Conservation (phyloP, 2,329 filamentous ascomycete genomes). For the Fusarium humuli region DNA sequence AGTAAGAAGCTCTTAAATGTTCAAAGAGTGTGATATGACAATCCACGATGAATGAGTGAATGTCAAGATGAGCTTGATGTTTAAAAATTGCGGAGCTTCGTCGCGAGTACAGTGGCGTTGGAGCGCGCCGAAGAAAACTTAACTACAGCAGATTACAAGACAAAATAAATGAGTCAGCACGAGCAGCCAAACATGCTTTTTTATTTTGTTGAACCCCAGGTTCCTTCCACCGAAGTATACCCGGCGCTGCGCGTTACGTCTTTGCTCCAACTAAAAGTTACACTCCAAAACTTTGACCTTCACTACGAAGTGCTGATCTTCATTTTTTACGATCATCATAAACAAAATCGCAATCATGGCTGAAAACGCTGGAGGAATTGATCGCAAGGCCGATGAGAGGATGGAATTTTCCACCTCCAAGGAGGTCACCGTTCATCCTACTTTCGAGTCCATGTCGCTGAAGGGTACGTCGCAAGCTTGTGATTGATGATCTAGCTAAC, state of each 20-base stretch:
- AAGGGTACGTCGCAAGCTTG: conserved; percentile 68
- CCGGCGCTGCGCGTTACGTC: conserved; percentile 42
- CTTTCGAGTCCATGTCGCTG: conserved; percentile 94
- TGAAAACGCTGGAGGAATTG: conserved; percentile 79
- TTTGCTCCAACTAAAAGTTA: conserved; percentile 27
- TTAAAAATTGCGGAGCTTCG: conserved; percentile 46
- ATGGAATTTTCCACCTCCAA: conserved; percentile 99
- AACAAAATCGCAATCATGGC: conserved; percentile 73
- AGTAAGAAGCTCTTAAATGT: not conserved
- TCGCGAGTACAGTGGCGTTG: conserved; percentile 46
- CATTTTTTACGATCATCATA: not conserved
- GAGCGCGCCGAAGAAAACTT: conserved; percentile 23
- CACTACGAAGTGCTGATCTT: conserved; percentile 28
- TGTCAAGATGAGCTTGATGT: conserved; percentile 29
- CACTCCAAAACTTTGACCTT: conserved; percentile 47
- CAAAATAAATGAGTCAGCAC: conserved; percentile 6
- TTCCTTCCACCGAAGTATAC: conserved; percentile 47
- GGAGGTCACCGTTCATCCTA: conserved; percentile 94
- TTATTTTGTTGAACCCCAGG: not conserved
- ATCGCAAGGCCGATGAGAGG: conserved; percentile 92
- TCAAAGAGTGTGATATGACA: not conserved
- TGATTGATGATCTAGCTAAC: conserved; percentile 24
- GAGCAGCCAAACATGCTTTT: not conserved
- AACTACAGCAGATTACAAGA: not conserved
- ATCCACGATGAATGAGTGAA: conserved; percentile 10